Conservation (phyloP, 1,284 basidiomycete genomes). For the Kwoniella shivajii region DNA sequence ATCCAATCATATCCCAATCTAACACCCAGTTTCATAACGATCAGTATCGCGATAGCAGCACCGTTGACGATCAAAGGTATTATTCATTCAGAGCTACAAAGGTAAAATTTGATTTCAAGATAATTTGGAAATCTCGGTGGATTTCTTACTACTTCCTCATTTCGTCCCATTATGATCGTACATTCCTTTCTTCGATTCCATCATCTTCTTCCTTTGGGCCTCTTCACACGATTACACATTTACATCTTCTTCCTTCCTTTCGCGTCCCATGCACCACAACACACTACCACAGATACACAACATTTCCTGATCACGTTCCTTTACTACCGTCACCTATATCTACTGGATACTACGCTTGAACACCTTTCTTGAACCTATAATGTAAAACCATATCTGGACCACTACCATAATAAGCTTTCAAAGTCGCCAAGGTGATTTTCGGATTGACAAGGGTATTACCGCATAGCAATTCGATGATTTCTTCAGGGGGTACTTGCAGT, state of each 20-base stretch:
- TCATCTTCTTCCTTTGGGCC: background rate
- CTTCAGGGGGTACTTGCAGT: conserved; percentile 60
- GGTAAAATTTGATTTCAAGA: too few relatives aligned
- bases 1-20: too few relatives aligned
- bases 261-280: background rate
- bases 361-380: conserved; percentile 65
- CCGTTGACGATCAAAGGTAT: background rate
- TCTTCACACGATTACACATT: too few relatives aligned
- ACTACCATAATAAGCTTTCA: conserved; percentile 83
- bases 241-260: background rate
- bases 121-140: background rate
- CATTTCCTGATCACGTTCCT: background rate
- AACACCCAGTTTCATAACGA: too few relatives aligned
- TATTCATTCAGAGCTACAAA: background rate
- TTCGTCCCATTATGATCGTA: background rate
- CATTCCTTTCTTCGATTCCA: background rate
- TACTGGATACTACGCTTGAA: conserved; percentile 3
- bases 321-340: background rate
- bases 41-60: too few relatives aligned
- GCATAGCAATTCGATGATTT: conserved; percentile 83
- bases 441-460: conserved; percentile 74
- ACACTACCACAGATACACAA: background rate
- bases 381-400: conserved; percentile 80
- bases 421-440: conserved; percentile 83
- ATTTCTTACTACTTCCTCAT: background rate